Base-by-base conservation (phyloP, 257 asterid species). In the Hygrophila difformis region DNA sequence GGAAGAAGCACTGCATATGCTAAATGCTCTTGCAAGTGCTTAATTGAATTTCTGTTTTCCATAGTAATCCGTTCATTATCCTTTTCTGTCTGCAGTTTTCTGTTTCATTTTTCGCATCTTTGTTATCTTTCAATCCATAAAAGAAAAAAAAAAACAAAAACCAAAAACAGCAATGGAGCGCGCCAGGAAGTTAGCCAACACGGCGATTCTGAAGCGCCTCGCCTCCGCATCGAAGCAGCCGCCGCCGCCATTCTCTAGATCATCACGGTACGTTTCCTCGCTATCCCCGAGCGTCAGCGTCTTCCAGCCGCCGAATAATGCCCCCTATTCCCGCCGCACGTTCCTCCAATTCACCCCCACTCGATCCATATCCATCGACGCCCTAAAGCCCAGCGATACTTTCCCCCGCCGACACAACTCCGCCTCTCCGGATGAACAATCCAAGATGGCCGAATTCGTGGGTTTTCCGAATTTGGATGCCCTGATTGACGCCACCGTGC, bases 361-460 rank as follows among this genome's bases (percentile, higher is more conserved):
- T 18, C 77, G 97, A 60, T 76, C 89, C 64, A 78, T 88, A 36
- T 79, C 95, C 9, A 77, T 76, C 11, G 94, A 74, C 12, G 76
- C 95, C 34, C 67, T 88, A 50, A 81, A 84, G 45, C 87, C 95
- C 4, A 81, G 84, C 44, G 97, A 88, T 63, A 84, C 95, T 13
- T 88, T 88, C 34, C 79, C 95, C 15, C 86, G 93, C 64, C 86
- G 97, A 45, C 97, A 88, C 43, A 88, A 88, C 93, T 88, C 98
- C 31, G 98, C 96, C 59, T 72, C 92, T 46, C 94, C 95, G 12
- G 92, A 75, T 47, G 96, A 91, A 20, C 98, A 82, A 43, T 47
- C 79, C 13, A 72, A 70, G 47, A 91, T 86, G 98, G 73, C 91
- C 31, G 92, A 76, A 69, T 60, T 59, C 39, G 71, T 79, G 26